Conservation (phyloP, 805 yeast species). For the Candida caryicola region DNA sequence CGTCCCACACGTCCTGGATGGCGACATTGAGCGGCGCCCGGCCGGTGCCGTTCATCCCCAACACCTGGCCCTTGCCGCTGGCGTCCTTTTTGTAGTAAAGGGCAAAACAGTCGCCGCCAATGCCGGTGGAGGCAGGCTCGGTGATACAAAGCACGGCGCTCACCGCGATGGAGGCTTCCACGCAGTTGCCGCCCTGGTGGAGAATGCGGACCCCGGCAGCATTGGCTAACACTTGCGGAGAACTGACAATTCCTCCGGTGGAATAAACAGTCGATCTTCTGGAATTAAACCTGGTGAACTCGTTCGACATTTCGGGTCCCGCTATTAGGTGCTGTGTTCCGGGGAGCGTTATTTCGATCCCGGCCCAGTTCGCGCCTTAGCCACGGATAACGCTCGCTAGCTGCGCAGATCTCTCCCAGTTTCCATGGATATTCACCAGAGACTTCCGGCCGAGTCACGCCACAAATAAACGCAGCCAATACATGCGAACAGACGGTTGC, state of each 20-base stretch:
- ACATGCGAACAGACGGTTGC: no score
- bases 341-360: no score
- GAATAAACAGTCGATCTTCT: conserved; percentile 76
- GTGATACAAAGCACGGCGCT: conserved; percentile 54
- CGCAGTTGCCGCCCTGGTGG: conserved; percentile 70
- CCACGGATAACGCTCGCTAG: no score
- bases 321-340: no score
- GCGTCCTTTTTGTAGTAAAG: conserved; percentile 46
- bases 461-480: no score
- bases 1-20: conserved; percentile 47
- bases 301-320: conserved; percentile 5
- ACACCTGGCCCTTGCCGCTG: conserved; percentile 46
- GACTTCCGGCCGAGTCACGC: no score
- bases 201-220: conserved; percentile 69
- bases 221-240: conserved; percentile 74
- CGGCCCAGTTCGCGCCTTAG: no score
- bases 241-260: conserved; percentile 66
- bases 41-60: conserved; percentile 77
- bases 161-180: conserved; percentile 62
- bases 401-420: no score
- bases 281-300: conserved; percentile 39
- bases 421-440: no score
- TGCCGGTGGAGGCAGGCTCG: conserved; percentile 62
- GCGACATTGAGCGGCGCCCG: conserved; percentile 53
- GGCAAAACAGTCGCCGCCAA: conserved; percentile 68